A percentile compares a stretch with the other conserved stretches of the same genome.
phyloP scores from a whole-genome alignment of 495 filamentous ascomycete genomes.

The Xylaria curta region DNA sequence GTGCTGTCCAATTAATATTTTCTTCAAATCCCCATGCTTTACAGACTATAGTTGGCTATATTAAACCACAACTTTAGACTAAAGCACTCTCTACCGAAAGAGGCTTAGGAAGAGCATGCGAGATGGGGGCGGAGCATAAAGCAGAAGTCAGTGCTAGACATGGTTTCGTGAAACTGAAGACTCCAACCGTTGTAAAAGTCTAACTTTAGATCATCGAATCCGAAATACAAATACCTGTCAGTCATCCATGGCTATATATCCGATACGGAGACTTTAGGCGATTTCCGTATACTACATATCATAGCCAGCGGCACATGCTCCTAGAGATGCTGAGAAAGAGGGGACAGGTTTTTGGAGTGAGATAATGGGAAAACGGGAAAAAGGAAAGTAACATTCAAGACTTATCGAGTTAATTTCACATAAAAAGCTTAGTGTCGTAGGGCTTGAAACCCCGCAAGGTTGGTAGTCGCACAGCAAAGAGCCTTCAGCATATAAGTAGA shows the following conservation, averaged over 20 bases:
- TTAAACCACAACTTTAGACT: neutral
- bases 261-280: neutral
- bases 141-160: neutral
- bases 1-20: neutral
- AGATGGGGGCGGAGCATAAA: neutral
- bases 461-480: neutral
- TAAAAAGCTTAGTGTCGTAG: neutral
- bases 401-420: neutral
- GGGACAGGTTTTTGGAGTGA: neutral
- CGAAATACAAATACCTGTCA: neutral
- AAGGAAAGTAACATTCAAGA: neutral
- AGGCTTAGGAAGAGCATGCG: neutral
- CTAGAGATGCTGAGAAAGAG: neutral
- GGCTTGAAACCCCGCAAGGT: neutral
- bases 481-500: neutral
- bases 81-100: conserved; percentile 3
- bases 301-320: neutral
- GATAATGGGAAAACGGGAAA: no score
- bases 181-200: neutral
- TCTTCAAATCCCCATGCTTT: neutral
- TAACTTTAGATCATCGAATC: neutral
- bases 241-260: neutral
- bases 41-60: neutral
- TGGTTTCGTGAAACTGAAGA: conserved; percentile 3
- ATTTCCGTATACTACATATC: neutral